A percentile compares a stretch with the other conserved stretches of the same genome.
Conservation (phyloP, 371 early-diverging fungal genomes). For the Rhizomucor pusillus region DNA sequence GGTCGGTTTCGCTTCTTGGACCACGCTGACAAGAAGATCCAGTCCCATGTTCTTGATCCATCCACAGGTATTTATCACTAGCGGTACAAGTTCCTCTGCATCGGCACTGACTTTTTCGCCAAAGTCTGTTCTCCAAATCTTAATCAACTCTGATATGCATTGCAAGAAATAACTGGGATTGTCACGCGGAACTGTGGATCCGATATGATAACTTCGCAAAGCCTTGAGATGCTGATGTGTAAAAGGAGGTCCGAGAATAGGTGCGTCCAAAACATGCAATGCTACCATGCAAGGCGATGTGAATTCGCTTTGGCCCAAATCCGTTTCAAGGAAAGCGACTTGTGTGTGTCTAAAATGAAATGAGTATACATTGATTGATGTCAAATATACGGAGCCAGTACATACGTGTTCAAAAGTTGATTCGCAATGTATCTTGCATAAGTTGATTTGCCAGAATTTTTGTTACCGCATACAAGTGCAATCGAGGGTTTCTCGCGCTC, state of each 20-base stretch:
- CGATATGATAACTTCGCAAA: conserved; percentile 63
- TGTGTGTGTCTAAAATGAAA: conserved; percentile 21
- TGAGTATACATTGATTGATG: background rate
- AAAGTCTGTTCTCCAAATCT: conserved; percentile 45
- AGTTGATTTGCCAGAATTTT: conserved; percentile 80
- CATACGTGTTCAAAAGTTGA: conserved; percentile 60
- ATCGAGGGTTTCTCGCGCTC: conserved; percentile 33
- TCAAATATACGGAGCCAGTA: no score
- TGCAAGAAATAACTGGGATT: conserved; percentile 71
- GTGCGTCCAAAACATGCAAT: conserved; percentile 60
- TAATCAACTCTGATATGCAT: conserved; percentile 53
- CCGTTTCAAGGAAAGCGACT: conserved; percentile 79
- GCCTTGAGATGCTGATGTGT: conserved; percentile 62
- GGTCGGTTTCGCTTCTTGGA: conserved; percentile 50
- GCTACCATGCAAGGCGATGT: conserved; percentile 72
- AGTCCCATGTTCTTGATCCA: conserved; percentile 82
- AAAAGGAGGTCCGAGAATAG: conserved; percentile 77
- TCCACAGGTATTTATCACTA: conserved; percentile 82
- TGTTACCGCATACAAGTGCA: conserved; percentile 62
- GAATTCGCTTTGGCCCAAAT: conserved; percentile 82
- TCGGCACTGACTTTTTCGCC: conserved; percentile 5
- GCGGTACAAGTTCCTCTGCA: conserved; percentile 45
- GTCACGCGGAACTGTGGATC: conserved; percentile 59
- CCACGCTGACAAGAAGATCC: conserved; percentile 60
- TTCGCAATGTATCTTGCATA: conserved; percentile 66